Evolutionary conservation across 75 land plant species (phyloP), one percentile per base, ranked within the genome.

Genomic region (Pinus albicaulis): DNA sequence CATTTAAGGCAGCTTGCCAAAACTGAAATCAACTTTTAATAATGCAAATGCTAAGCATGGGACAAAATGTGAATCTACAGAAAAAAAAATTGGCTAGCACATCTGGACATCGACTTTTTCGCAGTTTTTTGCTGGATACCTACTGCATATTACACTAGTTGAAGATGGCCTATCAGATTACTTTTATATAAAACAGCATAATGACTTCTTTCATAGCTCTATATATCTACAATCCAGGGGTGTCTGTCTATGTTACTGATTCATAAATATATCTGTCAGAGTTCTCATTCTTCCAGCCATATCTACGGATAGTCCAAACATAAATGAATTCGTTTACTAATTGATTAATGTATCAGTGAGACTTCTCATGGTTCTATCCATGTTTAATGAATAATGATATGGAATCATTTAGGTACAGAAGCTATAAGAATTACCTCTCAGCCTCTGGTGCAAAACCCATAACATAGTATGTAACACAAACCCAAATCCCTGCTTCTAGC

Each of bases 361-460:
- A 44, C 48, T 44, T 44, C 48, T 44, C 48, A 44, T 44, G 7
- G 8, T 44, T 44, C 48, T 44, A 44, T 44, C 48, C 48, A 44
- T 44, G 6, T 44, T 44, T 44, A 44, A 44, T 44, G 48, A 44
- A 44, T 44, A 44, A 1, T 44, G 48, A 44, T 44, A 44, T 44
- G 8, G 8, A 44, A 44, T 44, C 8, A 5, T 44, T 44, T 44
- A 19, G 22, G 4, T 59, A n/a, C 15, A 19, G 3, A 59, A 11
- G 60, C 22, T 22, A n/a, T 22, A 58, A 57, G 53, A 77, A 56
- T 76, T 41, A 84, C 86, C 86, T 84, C 56, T 65, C 60, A 31
- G 80, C 64, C 22, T 77, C 80, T 75, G 90, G 90, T 23, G 85
- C 79, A 57, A 82, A 88, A 8, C 90, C 90, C 7, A 80, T 88